These are phyloP conservation scores for Bassia scoparia DNA, from an alignment of 148 eudicot species.

Conservation along the genomic window DNA sequence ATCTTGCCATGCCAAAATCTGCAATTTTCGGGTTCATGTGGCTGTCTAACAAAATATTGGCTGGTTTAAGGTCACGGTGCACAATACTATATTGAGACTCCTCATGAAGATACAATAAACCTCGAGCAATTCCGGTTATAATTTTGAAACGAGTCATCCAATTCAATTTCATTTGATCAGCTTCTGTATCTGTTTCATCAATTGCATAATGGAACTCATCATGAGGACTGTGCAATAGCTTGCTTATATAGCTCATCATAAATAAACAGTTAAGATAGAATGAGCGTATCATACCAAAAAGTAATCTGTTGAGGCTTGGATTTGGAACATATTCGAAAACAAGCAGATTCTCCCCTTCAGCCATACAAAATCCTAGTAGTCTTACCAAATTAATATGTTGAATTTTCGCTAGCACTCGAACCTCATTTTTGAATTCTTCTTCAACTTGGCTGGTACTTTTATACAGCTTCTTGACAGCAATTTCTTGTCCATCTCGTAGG, in stretches of 20 bases:
- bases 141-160: too few relatives aligned
- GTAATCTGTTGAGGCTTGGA: constrained; percentile 3
- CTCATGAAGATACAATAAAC: too few relatives aligned
- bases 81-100: too few relatives aligned
- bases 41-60: too few relatives aligned
- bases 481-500: constrained; percentile 12
- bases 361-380: constrained; percentile 13
- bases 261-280: background rate
- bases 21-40: too few relatives aligned
- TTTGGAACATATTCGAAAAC: constrained; percentile 12
- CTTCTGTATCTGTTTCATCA: too few relatives aligned
- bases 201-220: too few relatives aligned
- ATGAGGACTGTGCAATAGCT: too few relatives aligned
- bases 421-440: constrained; percentile 6
- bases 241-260: too few relatives aligned
- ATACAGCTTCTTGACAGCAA: constrained; percentile 16
- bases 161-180: too few relatives aligned
- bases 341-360: constrained; percentile 8
- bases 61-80: too few relatives aligned
- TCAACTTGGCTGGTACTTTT: background rate
- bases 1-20: constrained; percentile 6
- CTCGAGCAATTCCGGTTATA: too few relatives aligned
- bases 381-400: constrained; percentile 17
- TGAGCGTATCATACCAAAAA: constrained; percentile 1
- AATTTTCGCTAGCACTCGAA: constrained; percentile 16